A percentile compares a stretch with the other conserved stretches of the same genome.
phyloP scores from a whole-genome alignment of 2,329 filamentous ascomycete species.

The Pseudogymnoascus sp. region DNA sequence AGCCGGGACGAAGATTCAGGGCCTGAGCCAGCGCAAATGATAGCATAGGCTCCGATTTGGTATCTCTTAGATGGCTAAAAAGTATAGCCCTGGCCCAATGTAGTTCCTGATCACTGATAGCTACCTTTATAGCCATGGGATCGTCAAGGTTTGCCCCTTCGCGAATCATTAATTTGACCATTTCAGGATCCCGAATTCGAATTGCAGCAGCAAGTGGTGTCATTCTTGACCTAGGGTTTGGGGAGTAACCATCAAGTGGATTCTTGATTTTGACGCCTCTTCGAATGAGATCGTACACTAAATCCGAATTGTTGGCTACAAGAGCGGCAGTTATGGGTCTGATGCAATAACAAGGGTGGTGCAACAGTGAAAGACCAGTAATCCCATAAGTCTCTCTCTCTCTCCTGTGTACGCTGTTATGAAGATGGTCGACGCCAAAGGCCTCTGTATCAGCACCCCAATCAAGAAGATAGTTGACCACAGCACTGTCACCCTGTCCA shows the following conservation, averaged over 20 bases:
- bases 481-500: background rate
- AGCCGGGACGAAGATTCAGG: too few species aligned
- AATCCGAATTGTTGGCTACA: background rate
- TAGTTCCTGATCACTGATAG: too few species aligned
- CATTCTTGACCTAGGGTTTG: background rate
- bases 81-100: background rate
- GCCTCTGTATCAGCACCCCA: background rate
- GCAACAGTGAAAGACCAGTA: background rate
- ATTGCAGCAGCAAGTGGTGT: background rate
- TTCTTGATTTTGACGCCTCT: background rate
- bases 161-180: background rate
- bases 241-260: background rate
- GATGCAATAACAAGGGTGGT: background rate
- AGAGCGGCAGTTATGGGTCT: background rate
- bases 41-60: too few species aligned
- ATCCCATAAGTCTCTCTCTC: background rate
- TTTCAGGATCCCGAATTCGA: accelerated
- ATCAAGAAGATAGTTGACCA: background rate
- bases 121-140: background rate
- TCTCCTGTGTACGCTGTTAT: too few species aligned
- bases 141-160: background rate
- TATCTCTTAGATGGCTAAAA: background rate
- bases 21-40: background rate
- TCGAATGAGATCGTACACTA: background rate
- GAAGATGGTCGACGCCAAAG: background rate